These are phyloP conservation scores for Colletotrichum sublineola DNA, from an alignment of 2,329 filamentous ascomycete genomes.

Conservation along the genomic window DNA sequence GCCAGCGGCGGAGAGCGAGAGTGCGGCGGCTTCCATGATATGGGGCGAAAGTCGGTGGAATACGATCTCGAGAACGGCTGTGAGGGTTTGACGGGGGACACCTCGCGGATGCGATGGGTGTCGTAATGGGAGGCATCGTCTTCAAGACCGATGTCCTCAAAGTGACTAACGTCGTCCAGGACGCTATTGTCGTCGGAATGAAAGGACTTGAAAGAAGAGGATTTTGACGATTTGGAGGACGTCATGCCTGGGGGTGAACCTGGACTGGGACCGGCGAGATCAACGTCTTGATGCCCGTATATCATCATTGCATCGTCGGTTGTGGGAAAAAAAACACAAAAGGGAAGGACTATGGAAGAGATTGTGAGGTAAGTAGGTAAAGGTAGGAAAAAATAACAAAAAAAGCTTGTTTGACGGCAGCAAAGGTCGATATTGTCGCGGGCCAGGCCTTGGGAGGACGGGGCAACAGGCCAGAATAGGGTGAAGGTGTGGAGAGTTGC, in stretches of 20 bases:
- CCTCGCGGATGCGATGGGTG: conserved; percentile 47
- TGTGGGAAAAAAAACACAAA: conserved; percentile 18
- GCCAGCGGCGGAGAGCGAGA: conserved; percentile 46
- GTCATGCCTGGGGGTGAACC: conserved; percentile 82
- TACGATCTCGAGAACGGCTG: conserved; percentile 42
- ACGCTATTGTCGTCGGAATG: conserved; percentile 80
- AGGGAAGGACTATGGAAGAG: not conserved
- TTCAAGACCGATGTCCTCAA: conserved; percentile 93
- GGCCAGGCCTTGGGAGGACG: conserved; percentile 29
- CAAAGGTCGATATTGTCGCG: conserved; percentile 27
- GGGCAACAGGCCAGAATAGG: conserved; percentile 36
- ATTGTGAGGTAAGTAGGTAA: not conserved
- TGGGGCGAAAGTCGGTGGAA: conserved; percentile 42
- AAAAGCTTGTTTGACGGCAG: conserved; percentile 39
- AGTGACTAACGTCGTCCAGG: conserved; percentile 82
- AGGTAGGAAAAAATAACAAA: conserved; percentile 27
- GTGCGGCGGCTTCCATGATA: conserved; percentile 35
- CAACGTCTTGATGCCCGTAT: conserved; percentile 42
- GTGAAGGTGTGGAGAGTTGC: conserved; percentile 9
- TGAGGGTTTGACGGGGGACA: conserved; percentile 46
- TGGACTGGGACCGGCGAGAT: conserved; percentile 39
- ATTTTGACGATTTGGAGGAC: conserved; percentile 88
- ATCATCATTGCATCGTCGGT: conserved; percentile 42
- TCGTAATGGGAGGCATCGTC: conserved; percentile 62
- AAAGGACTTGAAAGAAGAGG: conserved; percentile 84